phyloP scores from a whole-genome alignment of 257 asterid genomes.

The Gentiana dahurica region DNA sequence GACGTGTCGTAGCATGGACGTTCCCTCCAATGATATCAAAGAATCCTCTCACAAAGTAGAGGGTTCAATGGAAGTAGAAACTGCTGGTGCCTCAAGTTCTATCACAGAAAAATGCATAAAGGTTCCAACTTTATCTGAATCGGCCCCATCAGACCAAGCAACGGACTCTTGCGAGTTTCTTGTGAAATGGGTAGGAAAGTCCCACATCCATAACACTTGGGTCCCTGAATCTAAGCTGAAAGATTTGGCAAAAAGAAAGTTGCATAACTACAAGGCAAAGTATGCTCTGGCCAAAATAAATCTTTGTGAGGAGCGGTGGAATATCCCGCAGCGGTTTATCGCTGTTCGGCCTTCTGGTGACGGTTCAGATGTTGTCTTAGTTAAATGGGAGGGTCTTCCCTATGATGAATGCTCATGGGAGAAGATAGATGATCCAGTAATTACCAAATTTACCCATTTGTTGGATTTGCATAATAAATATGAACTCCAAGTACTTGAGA shows the following conservation, averaged over 20 bases:
- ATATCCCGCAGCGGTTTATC: conserved; percentile 75
- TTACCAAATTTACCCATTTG: conserved; percentile 48
- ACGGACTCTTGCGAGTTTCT: conserved; percentile 54
- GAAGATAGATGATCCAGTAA: conserved; percentile 60
- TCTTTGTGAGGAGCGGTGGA: conserved; percentile 86
- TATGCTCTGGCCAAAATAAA: conserved; percentile 68
- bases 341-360: conserved; percentile 47
- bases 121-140: conserved; percentile 25
- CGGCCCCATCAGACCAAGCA: conserved; percentile 22
- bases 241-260: conserved; percentile 68
- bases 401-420: conserved; percentile 99
- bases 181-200: conserved; percentile 94
- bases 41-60: conserved; percentile 30
- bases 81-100: conserved; percentile 16
- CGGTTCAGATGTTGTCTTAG: conserved; percentile 66
- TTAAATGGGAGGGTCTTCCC: conserved; percentile 85
- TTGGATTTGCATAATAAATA: conserved; percentile 57
- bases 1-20: conserved; percentile 17
- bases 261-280: conserved; percentile 85
- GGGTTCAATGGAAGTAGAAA: conserved; percentile 27
- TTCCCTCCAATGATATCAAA: conserved; percentile 15
- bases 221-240: conserved; percentile 77
- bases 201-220: conserved; percentile 89
- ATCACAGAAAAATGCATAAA: conserved; percentile 26
- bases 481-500: conserved; percentile 55